Base-by-base conservation (phyloP, 2,329 filamentous ascomycete species). In the Epichloe scottii region DNA sequence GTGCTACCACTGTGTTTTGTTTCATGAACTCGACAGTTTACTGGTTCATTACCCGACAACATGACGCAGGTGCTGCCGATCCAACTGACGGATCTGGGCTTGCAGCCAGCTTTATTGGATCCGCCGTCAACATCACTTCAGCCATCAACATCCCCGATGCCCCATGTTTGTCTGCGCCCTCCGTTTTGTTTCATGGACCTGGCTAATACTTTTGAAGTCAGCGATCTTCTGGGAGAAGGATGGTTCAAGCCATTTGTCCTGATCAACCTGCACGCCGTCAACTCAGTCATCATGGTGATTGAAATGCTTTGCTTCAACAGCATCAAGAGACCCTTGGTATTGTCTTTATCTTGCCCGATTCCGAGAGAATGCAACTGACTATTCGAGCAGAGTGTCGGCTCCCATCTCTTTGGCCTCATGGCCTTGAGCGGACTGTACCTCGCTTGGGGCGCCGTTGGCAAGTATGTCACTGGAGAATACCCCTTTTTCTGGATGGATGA, bases 401-500 rank as follows among this genome's bases (percentile, higher is more conserved):
- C 65, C 10, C 73, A 77, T 54, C 56, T 72, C 17, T 58, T 69
- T 35, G 66, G 71, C 15, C 65, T 73, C 30, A 60, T 72, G 30
- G 62, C 68, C 42, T 59, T 68, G 21, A 67, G 70, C 21, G 67
- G 60, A 12, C 56, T 67, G n/a, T 78, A 78, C 55, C 66, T 79
- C 37, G 69, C 62, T 38, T 78, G 73, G 72, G 75, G 71, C 35
- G 66, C 64, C 10, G 60, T 77, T 45, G 76, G 76, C 23, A 70
- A 70, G 55, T 59, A 68, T 26, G 49, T 71, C 48, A 77, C 74
- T 2, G 70, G 69, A 35, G 67, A 68, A 48, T 68, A 63, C 51
- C 65, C 75, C 10, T 75, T 76, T 55, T 77, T 75, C 62, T 78
- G 75, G 69, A 64, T 78, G 49, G 71, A 78, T 55, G 66, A 69